Evolutionary conservation across 345 rosid genomes (phyloP), one percentile per base, ranked within the genome.

Genomic region (Rhizophora mangle): DNA sequence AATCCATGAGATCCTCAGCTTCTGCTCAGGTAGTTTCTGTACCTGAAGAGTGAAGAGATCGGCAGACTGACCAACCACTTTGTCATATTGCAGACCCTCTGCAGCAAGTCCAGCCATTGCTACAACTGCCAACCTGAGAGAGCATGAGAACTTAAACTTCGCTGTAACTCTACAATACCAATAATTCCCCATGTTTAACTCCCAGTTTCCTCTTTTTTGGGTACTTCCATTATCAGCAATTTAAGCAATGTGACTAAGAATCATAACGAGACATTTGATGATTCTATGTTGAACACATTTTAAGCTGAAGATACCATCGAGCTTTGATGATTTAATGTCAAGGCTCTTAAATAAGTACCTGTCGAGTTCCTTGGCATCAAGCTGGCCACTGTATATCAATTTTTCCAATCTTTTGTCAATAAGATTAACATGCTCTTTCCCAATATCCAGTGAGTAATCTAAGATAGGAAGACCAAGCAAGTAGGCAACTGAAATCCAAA

Each of bases 1-100:
- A 31, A 19, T 57, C 20, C 19, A 21, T 6, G 24, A 6, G 20
- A 49, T 29, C 29, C 32, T 72, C 21, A 20, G 52, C 22, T 58
- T 58, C 32, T 26, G 43, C 46, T 46, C 24, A 57, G 43, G 60
- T 19, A 46, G 26, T 63, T 60, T 71, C 18, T 70, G 37, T 53
- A 91, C 97, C 95, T 94, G 98, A 67, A 94, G 98, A 58, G 86
- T 85, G 86, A 94, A 91, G n/a, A 94, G 92, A 80, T 94, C 98
- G 0, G 98, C 98, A 18, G 98, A 94, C 74, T 94, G 97, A 63
- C 97, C 98, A 2, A 91, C 74, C n/a, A 89, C 96, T 85, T 91
- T 94, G 79, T 94, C 96, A 71, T 88, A 94, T 68, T 82, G 82
- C 54, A 91, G 82, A 76, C 98, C 95, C 71, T 94, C 98, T 3